These are phyloP conservation scores for Arachis monticola DNA, from an alignment of 331 rosid species.

Conservation along the genomic window DNA sequence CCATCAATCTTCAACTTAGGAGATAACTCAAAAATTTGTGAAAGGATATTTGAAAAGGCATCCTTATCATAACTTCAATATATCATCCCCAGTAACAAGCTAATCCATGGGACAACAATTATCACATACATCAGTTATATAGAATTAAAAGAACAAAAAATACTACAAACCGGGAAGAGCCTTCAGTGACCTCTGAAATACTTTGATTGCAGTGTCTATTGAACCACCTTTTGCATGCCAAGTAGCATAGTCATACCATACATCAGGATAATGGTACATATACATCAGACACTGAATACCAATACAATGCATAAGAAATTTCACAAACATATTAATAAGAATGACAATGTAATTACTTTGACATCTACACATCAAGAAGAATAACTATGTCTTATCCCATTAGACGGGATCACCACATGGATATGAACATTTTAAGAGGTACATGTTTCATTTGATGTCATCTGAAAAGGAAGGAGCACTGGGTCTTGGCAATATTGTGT, in stretches of 20 bases:
- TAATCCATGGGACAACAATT: too few relatives aligned
- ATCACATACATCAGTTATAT: neutral
- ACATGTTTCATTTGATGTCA: constrained; percentile 5
- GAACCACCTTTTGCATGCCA: constrained; percentile 97
- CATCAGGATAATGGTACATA: constrained; percentile 94
- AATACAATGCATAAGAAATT: constrained; percentile 46
- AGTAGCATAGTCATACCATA: constrained; percentile 95
- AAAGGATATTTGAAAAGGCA: too few relatives aligned
- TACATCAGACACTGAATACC: constrained; percentile 90
- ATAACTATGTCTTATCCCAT: neutral
- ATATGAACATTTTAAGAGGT: neutral
- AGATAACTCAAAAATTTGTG: too few relatives aligned
- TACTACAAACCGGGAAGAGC: constrained; percentile 85
- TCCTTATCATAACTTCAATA: too few relatives aligned
- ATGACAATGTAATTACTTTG: constrained; percentile 15
- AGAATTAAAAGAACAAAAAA: constrained; percentile 27
- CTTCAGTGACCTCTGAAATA: constrained; percentile 91
- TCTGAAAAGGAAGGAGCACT: too few relatives aligned
- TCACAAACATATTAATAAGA: constrained; percentile 8
- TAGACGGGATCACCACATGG: neutral
- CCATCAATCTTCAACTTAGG: too few relatives aligned
- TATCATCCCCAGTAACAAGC: too few relatives aligned
- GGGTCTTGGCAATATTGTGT: too few relatives aligned
- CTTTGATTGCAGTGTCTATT: constrained; percentile 92
- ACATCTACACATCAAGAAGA: constrained; percentile 9